These are phyloP conservation scores for Sphaerosporella brunnea DNA, from an alignment of 495 filamentous ascomycete species.

Conservation along the genomic window DNA sequence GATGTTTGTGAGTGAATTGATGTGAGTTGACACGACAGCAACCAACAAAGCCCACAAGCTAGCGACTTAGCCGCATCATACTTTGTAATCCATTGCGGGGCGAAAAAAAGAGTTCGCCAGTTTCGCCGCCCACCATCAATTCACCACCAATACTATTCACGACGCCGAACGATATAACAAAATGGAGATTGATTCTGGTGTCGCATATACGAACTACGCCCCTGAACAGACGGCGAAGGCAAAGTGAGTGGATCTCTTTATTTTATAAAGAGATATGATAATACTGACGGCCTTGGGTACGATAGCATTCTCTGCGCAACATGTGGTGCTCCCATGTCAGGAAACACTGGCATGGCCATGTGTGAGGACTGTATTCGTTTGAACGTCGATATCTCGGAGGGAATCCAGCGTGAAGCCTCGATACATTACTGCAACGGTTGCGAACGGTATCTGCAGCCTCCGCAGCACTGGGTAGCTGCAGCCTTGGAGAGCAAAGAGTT, in stretches of 20 bases:
- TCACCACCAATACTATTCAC: not conserved
- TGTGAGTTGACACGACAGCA: too few relatives aligned
- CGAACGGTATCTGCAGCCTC: conserved; percentile 84
- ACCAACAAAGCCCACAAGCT: too few relatives aligned
- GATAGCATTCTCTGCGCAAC: conserved; percentile 80
- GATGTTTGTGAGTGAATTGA: too few relatives aligned
- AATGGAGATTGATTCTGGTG: conserved; percentile 5
- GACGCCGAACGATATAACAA: not conserved
- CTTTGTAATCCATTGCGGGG: too few relatives aligned
- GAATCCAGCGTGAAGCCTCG: conserved; percentile 68
- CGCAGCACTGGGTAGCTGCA: conserved; percentile 66
- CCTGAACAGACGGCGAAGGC: conserved; percentile 1
- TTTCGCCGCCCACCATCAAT: not conserved
- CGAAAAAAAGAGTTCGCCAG: too few relatives aligned
- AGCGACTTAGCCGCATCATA: too few relatives aligned
- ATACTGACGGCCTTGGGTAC: conserved; percentile 6
- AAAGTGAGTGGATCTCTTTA: conserved; percentile 1
- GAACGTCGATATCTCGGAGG: conserved; percentile 82
- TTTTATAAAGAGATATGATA: not conserved
- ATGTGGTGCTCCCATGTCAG: conserved; percentile 85
- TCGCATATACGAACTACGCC: conserved; percentile 1
- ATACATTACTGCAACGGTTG: conserved; percentile 79
- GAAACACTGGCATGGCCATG: conserved; percentile 66
- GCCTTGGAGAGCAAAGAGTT: conserved; percentile 72
- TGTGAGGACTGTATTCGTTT: conserved; percentile 89